A percentile compares a stretch with the other conserved stretches of the same genome.
Evolutionary conservation across 169 alveolate species (phyloP).

Genomic region (Plasmodium gonderi): DNA sequence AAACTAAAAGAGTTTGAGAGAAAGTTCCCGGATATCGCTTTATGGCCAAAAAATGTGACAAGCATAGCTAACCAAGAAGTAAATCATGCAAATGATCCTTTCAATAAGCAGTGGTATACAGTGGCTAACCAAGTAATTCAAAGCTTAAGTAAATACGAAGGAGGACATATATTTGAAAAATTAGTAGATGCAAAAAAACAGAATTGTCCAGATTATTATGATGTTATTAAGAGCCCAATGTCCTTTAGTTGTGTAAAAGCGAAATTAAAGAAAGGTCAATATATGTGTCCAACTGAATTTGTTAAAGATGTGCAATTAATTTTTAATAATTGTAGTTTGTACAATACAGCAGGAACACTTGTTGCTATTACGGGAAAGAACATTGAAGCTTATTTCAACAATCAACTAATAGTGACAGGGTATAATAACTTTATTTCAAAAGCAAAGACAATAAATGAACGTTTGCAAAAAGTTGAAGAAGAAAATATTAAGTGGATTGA

Average conservation of each 20-base stretch:
- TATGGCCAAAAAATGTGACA: slow-evolving; percentile 84
- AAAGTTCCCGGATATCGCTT: slow-evolving; percentile 88
- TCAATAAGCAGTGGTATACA: slow-evolving; percentile 87
- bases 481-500: slow-evolving; percentile 56
- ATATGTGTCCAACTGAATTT: slow-evolving; percentile 86
- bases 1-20: slow-evolving; percentile 88
- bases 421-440: slow-evolving; percentile 77
- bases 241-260: slow-evolving; percentile 87
- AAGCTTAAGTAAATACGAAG: slow-evolving; percentile 88
- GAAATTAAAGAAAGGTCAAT: slow-evolving; percentile 85
- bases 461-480: slow-evolving; percentile 77
- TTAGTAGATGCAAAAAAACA: slow-evolving; percentile 92
- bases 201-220: slow-evolving; percentile 92
- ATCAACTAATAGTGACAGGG: slow-evolving; percentile 79
- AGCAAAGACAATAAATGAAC: slow-evolving; percentile 77
- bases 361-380: slow-evolving; percentile 89
- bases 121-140: slow-evolving; percentile 80
- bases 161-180: slow-evolving; percentile 91
- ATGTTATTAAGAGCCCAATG: slow-evolving; percentile 90
- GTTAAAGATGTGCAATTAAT: slow-evolving; percentile 88
- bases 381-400: slow-evolving; percentile 86
- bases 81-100: slow-evolving; percentile 79
- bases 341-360: slow-evolving; percentile 89
- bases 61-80: slow-evolving; percentile 77
- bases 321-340: slow-evolving; percentile 88